Evolutionary conservation across 2,329 filamentous ascomycete genomes (phyloP), one percentile per base, ranked within the genome.

Genomic region (Microsporum audouinii): DNA sequence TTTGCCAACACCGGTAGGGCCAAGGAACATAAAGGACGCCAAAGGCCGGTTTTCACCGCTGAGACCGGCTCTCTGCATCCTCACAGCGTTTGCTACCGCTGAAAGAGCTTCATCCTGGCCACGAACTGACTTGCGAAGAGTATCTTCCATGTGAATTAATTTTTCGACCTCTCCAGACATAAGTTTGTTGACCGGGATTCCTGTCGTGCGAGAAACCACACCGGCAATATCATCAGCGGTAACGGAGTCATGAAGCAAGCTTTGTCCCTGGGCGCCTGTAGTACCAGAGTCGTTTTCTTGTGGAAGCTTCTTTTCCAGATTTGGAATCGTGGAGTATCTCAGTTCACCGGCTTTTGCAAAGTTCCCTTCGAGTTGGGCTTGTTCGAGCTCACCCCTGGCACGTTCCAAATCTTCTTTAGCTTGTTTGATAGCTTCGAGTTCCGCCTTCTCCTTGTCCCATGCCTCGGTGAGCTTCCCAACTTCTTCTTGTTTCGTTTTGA

Each of bases 21-120:
- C 94, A 2, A 97, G 82, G 82, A 97, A 96, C 87, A 97, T 96
- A 78, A 97, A 96, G 0, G 88, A 95, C 0, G 92, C 94, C 4
- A 96, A 80, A 0, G 94, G 94, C 0, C 91, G 82, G 72, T 96
- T 95, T 69, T 96, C 90, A 38, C 91, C 91, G 63, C 88, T 95
- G 6, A 97, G 79, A 0, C 94, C 94, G 6, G 94, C 94, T 65
- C 94, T 84, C 74, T 97, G 94, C 79, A 96, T 88, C 23, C 94
- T 85, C 6, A 99, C 92, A 0, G 94, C 94, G 70, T 97, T 88
- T 38, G 92, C 88, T 0, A 97, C 92, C 17, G 91, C 89, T 65
- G 87, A 87, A 62, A 99, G 83, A 5, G 94, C 94, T 69, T 97
- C 91, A 65, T 97, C 92, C 72, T 99, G 94, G 2, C 94, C 94